Base-by-base conservation (phyloP, 1,284 basidiomycete species). In the Peniophora sp. region DNA sequence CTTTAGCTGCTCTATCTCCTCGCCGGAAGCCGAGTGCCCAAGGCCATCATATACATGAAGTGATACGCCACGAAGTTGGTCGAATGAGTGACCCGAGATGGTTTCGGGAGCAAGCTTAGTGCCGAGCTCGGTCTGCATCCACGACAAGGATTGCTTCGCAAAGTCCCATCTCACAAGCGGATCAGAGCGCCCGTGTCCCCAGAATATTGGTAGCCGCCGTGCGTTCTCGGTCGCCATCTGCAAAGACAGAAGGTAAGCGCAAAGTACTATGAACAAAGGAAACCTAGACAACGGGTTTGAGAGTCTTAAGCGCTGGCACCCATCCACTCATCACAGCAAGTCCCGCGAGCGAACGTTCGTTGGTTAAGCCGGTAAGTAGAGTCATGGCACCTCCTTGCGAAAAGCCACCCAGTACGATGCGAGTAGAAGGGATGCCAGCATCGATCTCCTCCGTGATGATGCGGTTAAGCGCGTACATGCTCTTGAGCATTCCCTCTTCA, bases 361-460 rank as follows among this genome's bases (percentile, higher is more conserved):
- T 75, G 1, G 83, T 85, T 43, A 95, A 66, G 5, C 83, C 89
- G 2, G 81, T 81, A 49, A 93, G 68, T 32, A 92, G 71, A 3
- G 83, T 75, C 71, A 94, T 84, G n/a, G 84, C 81, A 16, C 76
- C 89, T 38, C 92, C 93, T 66, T 96, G 93, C 53, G 83, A 87
- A 70, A 96, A 97, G 1, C 94, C 93, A 32, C 90, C 92, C 24
- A 96, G 67, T 16, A 94, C 73, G 56, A 89, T 83, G 24, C 81
- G 78, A 50, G 76, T 72, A 23, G 84, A 69, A 5, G 81, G 74
- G 49, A 86, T 80, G 23, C 89, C 91, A 14, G 72, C 71, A 51
- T 84, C 80, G 32, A 92, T 72, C 65, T 96, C 93, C 3, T 75
- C 73, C 14, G 79, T 74, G 60, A 97, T 83, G 55, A 95, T 70